These are phyloP conservation scores for Gracilariopsis chorda DNA, from an alignment of 23 red algal species.

Conservation along the genomic window DNA sequence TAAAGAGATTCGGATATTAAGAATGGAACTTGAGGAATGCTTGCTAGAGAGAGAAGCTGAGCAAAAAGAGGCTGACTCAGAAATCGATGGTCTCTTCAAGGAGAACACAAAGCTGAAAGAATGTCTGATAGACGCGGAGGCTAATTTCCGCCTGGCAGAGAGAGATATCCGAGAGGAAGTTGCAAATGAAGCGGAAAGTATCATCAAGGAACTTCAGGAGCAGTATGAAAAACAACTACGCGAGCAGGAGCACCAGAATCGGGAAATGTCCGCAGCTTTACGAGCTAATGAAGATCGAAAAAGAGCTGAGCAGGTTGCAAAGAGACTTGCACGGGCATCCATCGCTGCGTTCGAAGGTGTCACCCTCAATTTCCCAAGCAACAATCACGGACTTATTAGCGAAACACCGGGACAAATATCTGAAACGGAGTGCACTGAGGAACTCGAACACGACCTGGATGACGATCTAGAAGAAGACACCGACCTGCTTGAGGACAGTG, in stretches of 20 bases:
- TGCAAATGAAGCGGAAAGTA: constrained; percentile 34
- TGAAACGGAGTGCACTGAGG: too few species aligned
- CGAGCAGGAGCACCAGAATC: not conserved
- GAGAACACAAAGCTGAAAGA: constrained; percentile 44
- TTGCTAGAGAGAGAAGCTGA: not conserved
- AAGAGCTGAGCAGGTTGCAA: not conserved
- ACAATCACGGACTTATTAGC: not conserved
- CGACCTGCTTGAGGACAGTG: not conserved
- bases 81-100: constrained; percentile 4
- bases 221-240: constrained; percentile 25
- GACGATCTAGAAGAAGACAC: not conserved
- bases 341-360: constrained; percentile 8
- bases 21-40: constrained; percentile 25
- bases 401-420: not conserved
- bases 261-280: not conserved
- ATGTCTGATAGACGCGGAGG: constrained; percentile 38
- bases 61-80: not conserved
- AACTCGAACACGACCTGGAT: not conserved
- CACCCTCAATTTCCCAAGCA: not conserved
- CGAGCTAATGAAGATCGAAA: not conserved
- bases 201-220: constrained; percentile 57
- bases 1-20: not conserved
- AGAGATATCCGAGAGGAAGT: constrained; percentile 55
- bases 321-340: not conserved
- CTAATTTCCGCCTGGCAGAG: constrained; percentile 4